Evolutionary conservation across 768 basidiomycete species (phyloP).

Genomic region (Paxillus involutus): DNA sequence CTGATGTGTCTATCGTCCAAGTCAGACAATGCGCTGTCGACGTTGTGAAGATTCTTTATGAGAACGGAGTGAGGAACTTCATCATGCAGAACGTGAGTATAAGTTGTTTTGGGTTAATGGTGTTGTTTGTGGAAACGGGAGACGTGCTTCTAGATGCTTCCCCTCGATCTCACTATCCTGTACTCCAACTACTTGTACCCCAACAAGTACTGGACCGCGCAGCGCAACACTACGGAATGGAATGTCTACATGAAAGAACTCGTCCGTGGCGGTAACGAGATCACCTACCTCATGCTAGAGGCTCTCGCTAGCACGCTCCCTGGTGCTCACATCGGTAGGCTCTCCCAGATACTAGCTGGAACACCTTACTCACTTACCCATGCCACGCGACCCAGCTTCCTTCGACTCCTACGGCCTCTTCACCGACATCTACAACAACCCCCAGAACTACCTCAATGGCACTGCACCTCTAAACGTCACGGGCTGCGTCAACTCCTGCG

Average conservation of each 20-base stretch:
- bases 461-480: slow-evolving; percentile 62
- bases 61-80: slow-evolving; percentile 63
- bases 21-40: slow-evolving; percentile 58
- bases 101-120: not conserved
- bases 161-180: slow-evolving; percentile 47
- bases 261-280: slow-evolving; percentile 48
- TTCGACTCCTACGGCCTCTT: slow-evolving; percentile 66
- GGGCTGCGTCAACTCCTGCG: slow-evolving; percentile 48
- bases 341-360: not conserved
- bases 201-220: slow-evolving; percentile 48
- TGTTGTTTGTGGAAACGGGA: not conserved
- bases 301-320: slow-evolving; percentile 46
- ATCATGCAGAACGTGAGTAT: slow-evolving; percentile 63
- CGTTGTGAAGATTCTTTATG: slow-evolving; percentile 57
- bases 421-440: slow-evolving; percentile 54
- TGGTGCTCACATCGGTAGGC: slow-evolving; percentile 58
- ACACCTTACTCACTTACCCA: not conserved
- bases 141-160: slow-evolving; percentile 49
- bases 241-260: slow-evolving; percentile 55
- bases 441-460: slow-evolving; percentile 57
- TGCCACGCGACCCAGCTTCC: slow-evolving; percentile 36
- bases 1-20: slow-evolving; percentile 54
- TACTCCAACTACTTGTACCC: slow-evolving; percentile 50
- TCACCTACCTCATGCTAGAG: slow-evolving; percentile 51
- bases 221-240: slow-evolving; percentile 59